These are phyloP conservation scores for Angophora floribunda DNA, from an alignment of 345 rosid genomes.

Conservation along the genomic window DNA sequence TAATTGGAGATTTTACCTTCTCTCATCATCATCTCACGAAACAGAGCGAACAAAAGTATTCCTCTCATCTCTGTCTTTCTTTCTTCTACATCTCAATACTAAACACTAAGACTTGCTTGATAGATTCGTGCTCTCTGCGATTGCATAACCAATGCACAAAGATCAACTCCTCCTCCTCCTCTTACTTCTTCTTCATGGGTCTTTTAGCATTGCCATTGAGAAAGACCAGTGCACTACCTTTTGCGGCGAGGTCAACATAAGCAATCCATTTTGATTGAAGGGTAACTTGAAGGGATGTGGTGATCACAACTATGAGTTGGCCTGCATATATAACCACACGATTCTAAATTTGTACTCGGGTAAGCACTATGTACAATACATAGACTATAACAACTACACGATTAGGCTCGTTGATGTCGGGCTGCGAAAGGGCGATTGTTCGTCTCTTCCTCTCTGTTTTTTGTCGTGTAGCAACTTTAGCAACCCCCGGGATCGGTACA, in stretches of 20 bases:
- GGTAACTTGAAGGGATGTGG: background rate
- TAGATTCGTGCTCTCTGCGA: background rate
- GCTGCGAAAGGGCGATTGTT: background rate
- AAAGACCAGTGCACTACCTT: background rate
- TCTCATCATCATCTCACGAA: too few species aligned
- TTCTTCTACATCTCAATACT: background rate
- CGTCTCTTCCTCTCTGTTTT: background rate
- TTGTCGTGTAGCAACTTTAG: background rate
- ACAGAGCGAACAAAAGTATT: background rate
- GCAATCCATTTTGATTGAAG: background rate
- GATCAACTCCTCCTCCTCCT: background rate
- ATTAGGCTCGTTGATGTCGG: background rate
- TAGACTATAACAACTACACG: background rate
- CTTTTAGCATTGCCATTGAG: background rate
- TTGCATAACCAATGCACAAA: background rate
- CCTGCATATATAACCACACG: background rate
- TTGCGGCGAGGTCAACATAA: background rate
- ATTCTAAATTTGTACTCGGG: background rate
- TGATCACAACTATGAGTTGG: background rate
- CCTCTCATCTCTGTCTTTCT: background rate
- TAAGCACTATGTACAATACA: background rate
- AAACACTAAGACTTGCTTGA: background rate
- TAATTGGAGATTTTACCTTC: background rate
- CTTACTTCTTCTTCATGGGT: background rate
- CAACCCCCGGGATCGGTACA: too few species aligned